Evolutionary conservation across 2,329 filamentous ascomycete species (phyloP), one percentile per base, ranked within the genome.

Genomic region (Aspergillus sp.): DNA sequence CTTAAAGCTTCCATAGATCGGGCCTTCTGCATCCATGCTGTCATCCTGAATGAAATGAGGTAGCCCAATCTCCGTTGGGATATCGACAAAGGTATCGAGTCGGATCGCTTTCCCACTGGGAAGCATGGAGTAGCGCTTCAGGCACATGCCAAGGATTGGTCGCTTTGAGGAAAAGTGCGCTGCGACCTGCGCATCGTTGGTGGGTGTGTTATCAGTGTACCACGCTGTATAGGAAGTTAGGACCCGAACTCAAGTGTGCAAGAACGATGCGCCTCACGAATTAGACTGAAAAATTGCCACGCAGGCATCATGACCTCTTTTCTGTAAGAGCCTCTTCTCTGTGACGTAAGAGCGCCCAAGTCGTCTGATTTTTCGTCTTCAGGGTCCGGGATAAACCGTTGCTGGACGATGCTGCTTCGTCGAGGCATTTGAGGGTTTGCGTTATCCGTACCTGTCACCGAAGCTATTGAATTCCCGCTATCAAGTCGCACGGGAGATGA

Each of bases 251-350:
- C 20, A 49, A 49, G 4, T 16, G 16, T 45, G 24, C 36, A 22
- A 49, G 18, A 58, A 20, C 18, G 59, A 10, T 16, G 55, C n/a
- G 45, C 82, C 90, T 78, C 80, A 92, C 90, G 93, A 68, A 97
- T 92, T 26, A 98, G 80, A 69, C 90, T 92, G 77, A 97, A 98
- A 71, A 98, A 96, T 70, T 97, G 94, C 92, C 93, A 98, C 2
- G 95, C 95, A 42, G 94, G 94, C 80, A 98, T 96, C 59, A 94
- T 88, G 14, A 98, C 90, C 68, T 96, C 93, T 71, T 94, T 96
- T 64, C 84, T 75, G 53, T 83, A 75, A 36, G 78, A 81, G 45
- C 77, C 77, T 56, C 67, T 75, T 14, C 73, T 71, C 42, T 72
- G 67, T 5, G 63, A 62, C 42, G 67, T 64, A 14, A 66, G 73